Conservation (phyloP, 2,329 filamentous ascomycete genomes). For the Sclerotinia subarctica region DNA sequence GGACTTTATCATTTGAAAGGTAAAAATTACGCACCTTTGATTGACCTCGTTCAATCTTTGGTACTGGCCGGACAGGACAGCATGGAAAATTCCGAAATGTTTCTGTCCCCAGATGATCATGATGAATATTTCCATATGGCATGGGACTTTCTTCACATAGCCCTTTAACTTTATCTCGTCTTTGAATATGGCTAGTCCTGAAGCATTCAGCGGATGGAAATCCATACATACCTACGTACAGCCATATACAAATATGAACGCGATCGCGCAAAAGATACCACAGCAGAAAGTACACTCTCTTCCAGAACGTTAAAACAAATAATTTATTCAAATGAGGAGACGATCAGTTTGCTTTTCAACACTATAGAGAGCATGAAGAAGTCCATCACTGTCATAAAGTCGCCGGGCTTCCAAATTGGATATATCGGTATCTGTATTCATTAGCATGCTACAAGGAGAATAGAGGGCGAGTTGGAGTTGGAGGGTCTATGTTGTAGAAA, state of each 20-base stretch:
- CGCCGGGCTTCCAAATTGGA: no score
- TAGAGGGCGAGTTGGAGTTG: no score
- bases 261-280: background rate
- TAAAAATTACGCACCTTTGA: no score
- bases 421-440: no score
- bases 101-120: accelerated
- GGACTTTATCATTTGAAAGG: background rate
- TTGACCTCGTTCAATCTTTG: background rate
- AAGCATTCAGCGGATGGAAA: background rate
- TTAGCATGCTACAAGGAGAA: no score
- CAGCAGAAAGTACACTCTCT: accelerated
- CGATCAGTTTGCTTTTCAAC: background rate
- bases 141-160: background rate
- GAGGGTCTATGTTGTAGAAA: no score
- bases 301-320: no score
- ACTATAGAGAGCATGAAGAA: background rate
- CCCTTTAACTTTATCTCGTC: background rate
- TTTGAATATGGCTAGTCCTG: background rate
- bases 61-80: background rate
- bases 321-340: background rate
- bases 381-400: no score
- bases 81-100: no score
- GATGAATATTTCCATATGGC: background rate
- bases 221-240: background rate
- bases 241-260: no score